Conservation (phyloP, 108 stramenopile genomes). For the Stephanodiscus triporus region DNA sequence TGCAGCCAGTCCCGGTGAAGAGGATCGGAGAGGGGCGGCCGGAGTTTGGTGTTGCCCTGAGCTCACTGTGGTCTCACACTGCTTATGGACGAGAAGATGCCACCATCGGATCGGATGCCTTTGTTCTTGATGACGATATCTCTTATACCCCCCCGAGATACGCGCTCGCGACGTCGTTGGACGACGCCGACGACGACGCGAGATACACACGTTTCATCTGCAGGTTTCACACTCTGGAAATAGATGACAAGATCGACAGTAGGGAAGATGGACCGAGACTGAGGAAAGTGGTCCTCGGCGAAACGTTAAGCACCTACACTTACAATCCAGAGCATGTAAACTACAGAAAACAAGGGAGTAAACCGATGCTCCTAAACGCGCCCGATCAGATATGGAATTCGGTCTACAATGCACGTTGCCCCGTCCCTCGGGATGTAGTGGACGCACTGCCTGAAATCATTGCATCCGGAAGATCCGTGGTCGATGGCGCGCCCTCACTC, state of each 20-base stretch:
- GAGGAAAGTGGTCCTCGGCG: conserved; percentile 40
- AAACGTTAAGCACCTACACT: conserved; percentile 43
- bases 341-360: conserved; percentile 37
- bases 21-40: conserved; percentile 4
- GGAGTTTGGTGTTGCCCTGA: background rate
- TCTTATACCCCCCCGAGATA: conserved; percentile 24
- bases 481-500: conserved; percentile 31
- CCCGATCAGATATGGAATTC: conserved; percentile 48
- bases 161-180: conserved; percentile 37
- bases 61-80: conserved; percentile 1
- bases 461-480: conserved; percentile 36
- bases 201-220: conserved; percentile 44
- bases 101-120: background rate
- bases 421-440: conserved; percentile 27
- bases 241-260: background rate
- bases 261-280: background rate
- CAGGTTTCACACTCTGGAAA: conserved; percentile 37
- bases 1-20: conserved; percentile 50
- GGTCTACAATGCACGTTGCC: conserved; percentile 26
- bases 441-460: conserved; percentile 4
- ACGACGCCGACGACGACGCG: conserved; percentile 48
- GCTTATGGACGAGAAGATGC: background rate
- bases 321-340: conserved; percentile 48
- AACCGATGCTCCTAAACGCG: conserved; percentile 14
- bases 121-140: background rate